Conservation (phyloP, 148 eudicot species). For the Hydrangea macrophylla region DNA sequence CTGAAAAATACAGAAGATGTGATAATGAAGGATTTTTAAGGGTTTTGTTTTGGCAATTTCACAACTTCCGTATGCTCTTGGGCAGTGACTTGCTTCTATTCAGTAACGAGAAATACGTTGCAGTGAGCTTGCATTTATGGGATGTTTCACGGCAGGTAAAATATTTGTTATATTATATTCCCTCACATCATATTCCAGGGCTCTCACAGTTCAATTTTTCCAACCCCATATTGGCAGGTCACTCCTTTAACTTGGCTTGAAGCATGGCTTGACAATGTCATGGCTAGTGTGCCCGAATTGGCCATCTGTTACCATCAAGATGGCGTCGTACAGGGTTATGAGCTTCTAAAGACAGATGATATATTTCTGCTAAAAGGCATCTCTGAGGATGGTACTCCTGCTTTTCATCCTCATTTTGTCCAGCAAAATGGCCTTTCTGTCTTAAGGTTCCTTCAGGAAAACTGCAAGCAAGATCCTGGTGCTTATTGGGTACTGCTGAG, state of each 20-base stretch:
- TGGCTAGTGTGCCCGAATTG: constrained; percentile 98
- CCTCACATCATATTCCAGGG: too few species aligned
- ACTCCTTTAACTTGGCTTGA: constrained; percentile 97
- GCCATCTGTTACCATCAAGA: constrained; percentile 94
- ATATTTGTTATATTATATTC: too few species aligned
- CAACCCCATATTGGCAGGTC: constrained; percentile 40
- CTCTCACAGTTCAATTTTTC: constrained; percentile 11
- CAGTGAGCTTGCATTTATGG: constrained; percentile 98
- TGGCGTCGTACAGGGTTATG: constrained; percentile 99
- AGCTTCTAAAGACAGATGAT: constrained; percentile 91
- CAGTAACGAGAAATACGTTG: constrained; percentile 87
- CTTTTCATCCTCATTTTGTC: constrained; percentile 88
- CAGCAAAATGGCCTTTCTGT: constrained; percentile 97
- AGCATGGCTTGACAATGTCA: constrained; percentile 97
- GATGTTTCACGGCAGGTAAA: constrained; percentile 94
- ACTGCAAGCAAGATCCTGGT: constrained; percentile 98
- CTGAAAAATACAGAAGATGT: constrained; percentile 67
- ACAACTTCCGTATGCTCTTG: constrained; percentile 92
- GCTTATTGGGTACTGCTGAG: constrained; percentile 80
- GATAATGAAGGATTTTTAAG: constrained; percentile 66
- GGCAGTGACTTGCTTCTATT: constrained; percentile 95
- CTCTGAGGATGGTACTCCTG: constrained; percentile 93
- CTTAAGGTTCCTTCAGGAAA: constrained; percentile 87
- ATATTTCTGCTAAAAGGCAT: constrained; percentile 80
- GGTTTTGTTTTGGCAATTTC: constrained; percentile 92